These are phyloP conservation scores for Raphanus raphanistrum DNA, from an alignment of 345 rosid genomes.

Conservation along the genomic window DNA sequence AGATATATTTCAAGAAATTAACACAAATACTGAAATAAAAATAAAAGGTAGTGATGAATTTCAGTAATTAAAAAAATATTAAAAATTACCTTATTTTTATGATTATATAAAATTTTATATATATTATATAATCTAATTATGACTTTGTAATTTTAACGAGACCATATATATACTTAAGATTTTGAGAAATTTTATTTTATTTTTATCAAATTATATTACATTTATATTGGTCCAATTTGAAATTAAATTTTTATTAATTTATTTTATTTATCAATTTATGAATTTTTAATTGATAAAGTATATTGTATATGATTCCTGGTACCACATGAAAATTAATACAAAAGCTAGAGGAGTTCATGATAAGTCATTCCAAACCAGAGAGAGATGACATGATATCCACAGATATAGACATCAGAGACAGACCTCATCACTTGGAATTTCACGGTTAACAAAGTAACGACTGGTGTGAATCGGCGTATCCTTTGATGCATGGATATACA, in stretches of 20 bases:
- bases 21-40: too few relatives aligned
- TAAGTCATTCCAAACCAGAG: not conserved
- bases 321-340: slow-evolving; percentile 6
- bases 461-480: slow-evolving; percentile 73
- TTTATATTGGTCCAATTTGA: not conserved
- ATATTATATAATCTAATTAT: not conserved
- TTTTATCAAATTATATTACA: too few relatives aligned
- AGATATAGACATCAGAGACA: slow-evolving; percentile 12
- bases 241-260: too few relatives aligned
- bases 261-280: not conserved
- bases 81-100: too few relatives aligned
- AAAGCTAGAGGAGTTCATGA: slow-evolving; percentile 16
- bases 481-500: slow-evolving; percentile 82
- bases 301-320: not conserved
- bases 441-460: slow-evolving; percentile 70
- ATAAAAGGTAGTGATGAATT: not conserved
- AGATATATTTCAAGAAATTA: too few relatives aligned
- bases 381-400: slow-evolving; percentile 21
- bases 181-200: too few relatives aligned
- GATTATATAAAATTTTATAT: too few relatives aligned
- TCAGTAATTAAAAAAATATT: too few relatives aligned
- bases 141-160: too few relatives aligned
- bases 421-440: slow-evolving; percentile 77
- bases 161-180: too few relatives aligned
- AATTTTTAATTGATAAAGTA: not conserved